Conservation (phyloP, 129 eudicot genomes). For the Escallonia herrerae region DNA sequence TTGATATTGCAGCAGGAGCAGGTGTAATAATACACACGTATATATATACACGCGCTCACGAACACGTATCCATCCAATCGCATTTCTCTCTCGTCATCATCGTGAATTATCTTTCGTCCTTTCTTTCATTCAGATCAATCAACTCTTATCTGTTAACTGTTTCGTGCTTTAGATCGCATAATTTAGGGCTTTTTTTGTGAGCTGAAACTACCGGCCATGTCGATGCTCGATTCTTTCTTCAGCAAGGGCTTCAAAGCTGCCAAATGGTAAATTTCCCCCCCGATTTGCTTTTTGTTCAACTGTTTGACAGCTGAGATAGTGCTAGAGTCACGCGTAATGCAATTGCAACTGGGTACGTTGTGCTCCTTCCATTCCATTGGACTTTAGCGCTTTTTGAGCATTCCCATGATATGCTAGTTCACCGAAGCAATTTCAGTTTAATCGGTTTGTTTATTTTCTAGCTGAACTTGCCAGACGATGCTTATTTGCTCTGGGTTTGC, state of each 20-base stretch:
- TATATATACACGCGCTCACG: background rate
- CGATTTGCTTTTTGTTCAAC: too few species aligned
- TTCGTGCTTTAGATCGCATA: constrained; percentile 1
- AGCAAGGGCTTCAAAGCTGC: constrained; percentile 64
- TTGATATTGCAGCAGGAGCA: constrained; percentile 23
- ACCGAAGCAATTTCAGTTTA: too few species aligned
- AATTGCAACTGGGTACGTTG: too few species aligned
- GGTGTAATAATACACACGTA: constrained; percentile 1
- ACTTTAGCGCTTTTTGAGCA: too few species aligned
- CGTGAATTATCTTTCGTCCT: background rate
- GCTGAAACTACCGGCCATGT: constrained; percentile 13
- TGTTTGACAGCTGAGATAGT: too few species aligned
- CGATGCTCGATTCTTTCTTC: constrained; percentile 86
- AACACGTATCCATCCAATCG: background rate
- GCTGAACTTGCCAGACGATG: too few species aligned
- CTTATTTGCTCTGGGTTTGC: too few species aligned
- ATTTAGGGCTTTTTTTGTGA: constrained; percentile 7
- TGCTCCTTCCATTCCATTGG: too few species aligned
- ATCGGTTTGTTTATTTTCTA: too few species aligned
- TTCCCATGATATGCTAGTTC: too few species aligned
- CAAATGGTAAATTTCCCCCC: constrained; percentile 44
- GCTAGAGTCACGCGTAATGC: too few species aligned
- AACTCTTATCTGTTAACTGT: background rate
- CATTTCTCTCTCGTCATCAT: background rate
- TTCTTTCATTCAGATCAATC: background rate